These are phyloP conservation scores for Prunus mume DNA, from an alignment of 306 rosid genomes.

Conservation along the genomic window DNA sequence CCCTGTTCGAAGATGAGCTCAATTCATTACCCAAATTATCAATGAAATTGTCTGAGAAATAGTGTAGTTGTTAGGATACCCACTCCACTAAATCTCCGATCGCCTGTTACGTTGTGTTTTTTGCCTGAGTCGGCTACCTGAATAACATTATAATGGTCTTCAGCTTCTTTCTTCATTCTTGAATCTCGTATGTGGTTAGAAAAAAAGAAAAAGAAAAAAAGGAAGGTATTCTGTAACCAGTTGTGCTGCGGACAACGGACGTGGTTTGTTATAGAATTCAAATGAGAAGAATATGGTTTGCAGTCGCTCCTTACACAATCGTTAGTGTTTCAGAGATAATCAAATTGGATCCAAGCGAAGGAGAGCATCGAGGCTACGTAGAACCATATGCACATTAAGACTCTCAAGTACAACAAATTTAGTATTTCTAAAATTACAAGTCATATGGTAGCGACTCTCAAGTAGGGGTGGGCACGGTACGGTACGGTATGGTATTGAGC, in stretches of 20 bases:
- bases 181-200: background rate
- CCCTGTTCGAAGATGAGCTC: conserved; percentile 59
- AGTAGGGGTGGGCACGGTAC: too few species aligned
- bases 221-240: background rate
- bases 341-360: background rate
- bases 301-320: background rate
- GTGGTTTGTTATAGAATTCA: background rate
- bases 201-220: background rate
- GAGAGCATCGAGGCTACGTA: background rate
- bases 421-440: background rate
- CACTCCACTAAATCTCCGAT: background rate
- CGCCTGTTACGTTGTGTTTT: background rate
- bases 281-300: background rate
- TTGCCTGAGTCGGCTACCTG: background rate
- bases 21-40: background rate
- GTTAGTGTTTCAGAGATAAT: background rate
- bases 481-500: too few species aligned
- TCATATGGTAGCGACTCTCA: too few species aligned
- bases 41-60: background rate
- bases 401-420: background rate
- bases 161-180: background rate
- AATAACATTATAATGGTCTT: conserved; percentile 5
- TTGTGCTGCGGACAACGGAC: background rate
- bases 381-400: background rate
- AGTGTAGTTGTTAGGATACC: background rate